Evolutionary conservation across 495 filamentous ascomycete species (phyloP).

Genomic region (Talaromyces nanjingensis): DNA sequence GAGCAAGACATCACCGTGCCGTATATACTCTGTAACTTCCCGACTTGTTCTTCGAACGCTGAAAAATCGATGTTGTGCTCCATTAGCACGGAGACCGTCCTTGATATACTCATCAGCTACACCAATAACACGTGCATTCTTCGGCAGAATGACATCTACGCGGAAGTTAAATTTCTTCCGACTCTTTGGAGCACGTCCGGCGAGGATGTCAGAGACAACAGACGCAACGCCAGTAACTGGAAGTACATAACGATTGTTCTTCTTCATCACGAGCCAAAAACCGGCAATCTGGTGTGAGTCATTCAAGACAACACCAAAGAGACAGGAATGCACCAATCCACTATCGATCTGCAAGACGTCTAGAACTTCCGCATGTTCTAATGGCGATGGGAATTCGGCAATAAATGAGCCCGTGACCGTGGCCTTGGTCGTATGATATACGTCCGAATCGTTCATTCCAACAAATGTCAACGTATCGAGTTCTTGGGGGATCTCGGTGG

Average conservation of each 20-base stretch:
- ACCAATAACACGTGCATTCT: slow-evolving; percentile 2
- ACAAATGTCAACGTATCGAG: slow-evolving; percentile 3
- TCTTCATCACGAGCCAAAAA: slow-evolving; percentile 1
- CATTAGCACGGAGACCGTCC: neutral
- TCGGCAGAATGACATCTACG: neutral
- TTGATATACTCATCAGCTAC: slow-evolving; percentile 2
- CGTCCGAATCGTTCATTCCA: neutral
- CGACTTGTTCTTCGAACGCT: neutral
- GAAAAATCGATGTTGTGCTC: slow-evolving; percentile 9
- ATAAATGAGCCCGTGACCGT: slow-evolving; percentile 4
- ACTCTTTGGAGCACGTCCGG: neutral
- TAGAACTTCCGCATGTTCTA: slow-evolving; percentile 4
- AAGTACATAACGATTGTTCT: neutral
- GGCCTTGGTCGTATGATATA: slow-evolving; percentile 1
- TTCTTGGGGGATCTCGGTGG: slow-evolving; percentile 3
- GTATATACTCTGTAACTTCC: slow-evolving; percentile 1
- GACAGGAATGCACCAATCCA: neutral
- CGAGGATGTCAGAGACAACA: neutral
- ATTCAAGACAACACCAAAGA: slow-evolving; percentile 3
- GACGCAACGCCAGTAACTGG: slow-evolving; percentile 1
- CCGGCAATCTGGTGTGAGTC: neutral
- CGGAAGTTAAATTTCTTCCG: slow-evolving; percentile 4
- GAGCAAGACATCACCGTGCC: slow-evolving; percentile 2
- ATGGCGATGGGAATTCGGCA: neutral
- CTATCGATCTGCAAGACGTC: slow-evolving; percentile 3